phyloP scores from a whole-genome alignment of 2,329 filamentous ascomycete species.

The Xylariaceae sp. region DNA sequence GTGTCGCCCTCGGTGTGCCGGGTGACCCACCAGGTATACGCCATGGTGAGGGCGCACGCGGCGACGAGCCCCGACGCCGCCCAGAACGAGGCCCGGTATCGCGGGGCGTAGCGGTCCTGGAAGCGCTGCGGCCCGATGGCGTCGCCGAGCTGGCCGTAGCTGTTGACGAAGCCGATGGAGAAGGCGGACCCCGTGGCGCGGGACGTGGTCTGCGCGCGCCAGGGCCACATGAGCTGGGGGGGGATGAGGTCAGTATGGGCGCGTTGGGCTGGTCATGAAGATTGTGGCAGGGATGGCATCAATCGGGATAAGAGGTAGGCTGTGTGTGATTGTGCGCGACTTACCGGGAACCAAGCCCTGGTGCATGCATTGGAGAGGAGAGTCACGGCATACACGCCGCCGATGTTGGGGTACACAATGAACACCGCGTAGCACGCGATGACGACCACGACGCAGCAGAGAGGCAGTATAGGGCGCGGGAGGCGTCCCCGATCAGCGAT shows the following conservation, averaged over 20 bases:
- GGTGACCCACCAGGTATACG: conserved; percentile 42
- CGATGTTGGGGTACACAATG: conserved; percentile 39
- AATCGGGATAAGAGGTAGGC: too few relatives aligned
- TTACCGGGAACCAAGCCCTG: conserved; percentile 40
- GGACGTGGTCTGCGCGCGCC: conserved; percentile 43
- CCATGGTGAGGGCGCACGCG: conserved; percentile 35
- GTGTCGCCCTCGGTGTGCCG: conserved; percentile 40
- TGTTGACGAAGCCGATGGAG: conserved; percentile 46
- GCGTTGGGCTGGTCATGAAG: too few relatives aligned
- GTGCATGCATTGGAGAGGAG: conserved; percentile 39
- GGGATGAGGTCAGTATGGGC: too few relatives aligned
- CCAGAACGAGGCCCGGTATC: conserved; percentile 40
- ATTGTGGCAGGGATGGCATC: too few relatives aligned
- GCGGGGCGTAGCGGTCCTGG: conserved; percentile 33
- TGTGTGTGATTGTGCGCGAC: too few relatives aligned
- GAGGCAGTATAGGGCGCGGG: conserved; percentile 39
- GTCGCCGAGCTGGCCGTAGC: conserved; percentile 45
- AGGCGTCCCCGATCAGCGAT: conserved; percentile 38
- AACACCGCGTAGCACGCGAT: conserved; percentile 41
- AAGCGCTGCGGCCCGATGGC: conserved; percentile 39
- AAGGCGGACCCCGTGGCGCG: conserved; percentile 45
- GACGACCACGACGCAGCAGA: conserved; percentile 38
- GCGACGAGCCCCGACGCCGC: conserved; percentile 40
- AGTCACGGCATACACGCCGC: conserved; percentile 43
- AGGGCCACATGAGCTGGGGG: conserved; percentile 55